Base-by-base conservation (phyloP, 192 early-diverging fungal species). In the Chytriomyces confervae region DNA sequence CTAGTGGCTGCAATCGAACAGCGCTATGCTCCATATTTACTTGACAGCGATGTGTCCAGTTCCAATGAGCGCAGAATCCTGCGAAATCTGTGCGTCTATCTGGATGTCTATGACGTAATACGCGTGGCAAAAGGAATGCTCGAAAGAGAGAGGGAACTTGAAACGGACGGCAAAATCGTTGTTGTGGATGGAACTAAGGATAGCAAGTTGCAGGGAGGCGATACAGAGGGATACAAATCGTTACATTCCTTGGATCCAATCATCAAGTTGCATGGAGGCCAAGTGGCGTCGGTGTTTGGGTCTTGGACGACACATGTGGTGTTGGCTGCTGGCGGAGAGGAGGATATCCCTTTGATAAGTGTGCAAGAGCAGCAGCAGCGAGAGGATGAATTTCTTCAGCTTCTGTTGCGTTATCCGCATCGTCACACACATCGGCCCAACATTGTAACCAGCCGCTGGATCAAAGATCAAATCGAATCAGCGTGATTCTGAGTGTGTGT, bases 221-320 rank as follows among this genome's bases (percentile, higher is more conserved):
- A 47, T 16, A 27, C 8, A 20, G 23, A 20, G 5, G 47, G 47
- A 10, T 75, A 73, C 53, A 65, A 27, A 20, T 79, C 71, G 7
- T 16, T 75, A 8, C 7, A 13, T 6, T 44, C 61, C 51, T 36
- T 66, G 53, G 70, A 64, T 13, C 64, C 63, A 8, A 43, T 48
- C 23, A 68, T 75, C 20, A 16, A n/a, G 44, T 67, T 62, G 50
- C 65, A 66, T 24, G 78, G 78, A 23, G 78, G 71, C 5, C 64
- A 61, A 27, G 66, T 79, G 16, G 5, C 20, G 5, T 48, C 27
- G 11, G 62, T 64, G 49, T 23, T 79, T 10, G 72, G 64, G 18
- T 71, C 71, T 27, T 72, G 63, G 72, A 75, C 72, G 7, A 79
- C 78, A 18, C 78, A 79, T 57, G 62, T 79, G 29, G 78, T 79